Percentiles rank a stretch among this genome's conserved stretches.
Conservation (phyloP, 2,329 filamentous ascomycete species). For the Penicillium capsulatum region DNA sequence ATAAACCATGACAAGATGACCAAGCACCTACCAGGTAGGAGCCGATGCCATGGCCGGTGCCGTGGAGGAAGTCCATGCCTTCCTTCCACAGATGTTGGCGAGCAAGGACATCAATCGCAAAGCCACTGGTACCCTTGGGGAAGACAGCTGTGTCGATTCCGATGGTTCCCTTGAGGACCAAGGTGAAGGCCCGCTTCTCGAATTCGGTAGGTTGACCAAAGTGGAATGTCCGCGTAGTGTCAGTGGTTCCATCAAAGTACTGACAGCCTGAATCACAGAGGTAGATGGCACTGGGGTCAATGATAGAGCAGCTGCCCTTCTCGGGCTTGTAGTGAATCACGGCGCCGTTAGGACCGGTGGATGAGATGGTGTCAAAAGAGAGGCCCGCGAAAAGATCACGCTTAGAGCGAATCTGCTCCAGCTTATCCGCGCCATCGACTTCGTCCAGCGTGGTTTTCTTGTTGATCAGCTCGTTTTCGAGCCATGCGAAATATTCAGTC, state of each 20-base stretch:
- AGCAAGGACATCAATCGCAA: slow-evolving; percentile 81
- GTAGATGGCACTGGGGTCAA: slow-evolving; percentile 83
- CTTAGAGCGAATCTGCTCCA: slow-evolving; percentile 61
- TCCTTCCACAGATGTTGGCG: slow-evolving; percentile 90
- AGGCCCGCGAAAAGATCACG: slow-evolving; percentile 77
- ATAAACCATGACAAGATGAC: not conserved
- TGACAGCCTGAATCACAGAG: slow-evolving; percentile 98
- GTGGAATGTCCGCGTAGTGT: slow-evolving; percentile 89
- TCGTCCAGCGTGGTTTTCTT: slow-evolving; percentile 76
- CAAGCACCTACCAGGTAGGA: slow-evolving; percentile 62
- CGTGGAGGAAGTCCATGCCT: slow-evolving; percentile 91
- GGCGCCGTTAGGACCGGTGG: slow-evolving; percentile 85
- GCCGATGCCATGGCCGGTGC: slow-evolving; percentile 92
- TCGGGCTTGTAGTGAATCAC: slow-evolving; percentile 96
- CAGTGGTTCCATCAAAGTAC: slow-evolving; percentile 90
- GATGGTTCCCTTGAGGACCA: slow-evolving; percentile 93
- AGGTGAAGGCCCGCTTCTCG: slow-evolving; percentile 84
- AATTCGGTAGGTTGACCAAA: slow-evolving; percentile 79
- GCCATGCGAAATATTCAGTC: slow-evolving; percentile 91
- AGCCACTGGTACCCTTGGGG: slow-evolving; percentile 91
- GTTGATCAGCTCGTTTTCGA: slow-evolving; percentile 78
- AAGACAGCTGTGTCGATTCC: slow-evolving; percentile 81
- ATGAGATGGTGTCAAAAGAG: slow-evolving; percentile 94
- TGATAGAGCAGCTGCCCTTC: slow-evolving; percentile 70
- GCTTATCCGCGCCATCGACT: slow-evolving; percentile 84